Percentiles rank a stretch among this genome's conserved stretches.
Conservation (phyloP, 108 stramenopile species). For the Nannochloropsis salina region DNA sequence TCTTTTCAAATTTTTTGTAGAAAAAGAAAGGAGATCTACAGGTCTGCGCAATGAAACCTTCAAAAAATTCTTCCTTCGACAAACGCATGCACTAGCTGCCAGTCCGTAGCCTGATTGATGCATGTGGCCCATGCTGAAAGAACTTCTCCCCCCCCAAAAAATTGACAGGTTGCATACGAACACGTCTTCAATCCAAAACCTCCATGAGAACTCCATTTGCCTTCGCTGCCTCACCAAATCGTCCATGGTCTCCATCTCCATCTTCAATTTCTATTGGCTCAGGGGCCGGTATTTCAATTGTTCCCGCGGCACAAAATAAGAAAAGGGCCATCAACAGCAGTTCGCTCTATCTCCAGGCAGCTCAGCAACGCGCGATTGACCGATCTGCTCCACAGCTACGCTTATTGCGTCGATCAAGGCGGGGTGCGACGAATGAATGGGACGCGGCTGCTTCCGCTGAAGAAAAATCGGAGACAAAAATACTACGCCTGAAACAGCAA, state of each 20-base stretch:
- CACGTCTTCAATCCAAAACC: too few relatives aligned
- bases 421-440: neutral
- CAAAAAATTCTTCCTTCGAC: too few relatives aligned
- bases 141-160: too few relatives aligned
- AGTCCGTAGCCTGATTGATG: too few relatives aligned
- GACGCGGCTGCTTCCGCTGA: neutral
- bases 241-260: neutral
- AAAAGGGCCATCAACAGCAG: neutral
- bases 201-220: neutral
- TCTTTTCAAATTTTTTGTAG: too few relatives aligned
- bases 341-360: neutral
- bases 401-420: slow-evolving; percentile 6
- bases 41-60: too few relatives aligned
- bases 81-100: too few relatives aligned
- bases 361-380: slow-evolving; percentile 1
- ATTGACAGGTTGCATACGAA: too few relatives aligned
- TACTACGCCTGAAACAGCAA: too few relatives aligned
- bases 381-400: neutral
- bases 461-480: too few relatives aligned
- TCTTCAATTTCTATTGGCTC: neutral
- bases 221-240: neutral
- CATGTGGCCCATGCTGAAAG: too few relatives aligned
- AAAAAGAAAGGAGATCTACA: too few relatives aligned
- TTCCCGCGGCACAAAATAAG: neutral
- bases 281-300: neutral